A percentile compares a stretch with the other conserved stretches of the same genome.
These are phyloP conservation scores for Trametes cinnabarina DNA, from an alignment of 768 basidiomycete species.

Conservation along the genomic window DNA sequence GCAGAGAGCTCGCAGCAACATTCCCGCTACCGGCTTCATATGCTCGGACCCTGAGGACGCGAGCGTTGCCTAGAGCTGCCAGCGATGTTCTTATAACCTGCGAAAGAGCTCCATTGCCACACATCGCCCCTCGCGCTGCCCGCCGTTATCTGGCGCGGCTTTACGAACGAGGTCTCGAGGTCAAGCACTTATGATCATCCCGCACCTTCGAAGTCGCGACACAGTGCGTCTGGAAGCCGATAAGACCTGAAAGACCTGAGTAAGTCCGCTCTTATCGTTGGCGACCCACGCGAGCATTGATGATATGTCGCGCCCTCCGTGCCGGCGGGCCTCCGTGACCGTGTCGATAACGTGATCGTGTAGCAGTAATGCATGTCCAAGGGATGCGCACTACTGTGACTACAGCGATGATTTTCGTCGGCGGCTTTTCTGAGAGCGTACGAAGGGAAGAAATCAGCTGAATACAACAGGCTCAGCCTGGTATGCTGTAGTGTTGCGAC, in stretches of 20 bases:
- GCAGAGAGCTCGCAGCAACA: background rate
- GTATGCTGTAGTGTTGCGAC: too few species aligned
- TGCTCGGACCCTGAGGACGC: too few species aligned
- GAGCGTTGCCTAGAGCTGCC: too few species aligned
- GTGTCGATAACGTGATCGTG: slow-evolving; percentile 6
- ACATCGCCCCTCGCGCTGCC: background rate
- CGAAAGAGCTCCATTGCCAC: too few species aligned
- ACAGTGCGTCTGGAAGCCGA: background rate
- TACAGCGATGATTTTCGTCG: too few species aligned
- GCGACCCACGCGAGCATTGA: background rate
- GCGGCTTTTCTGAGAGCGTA: too few species aligned
- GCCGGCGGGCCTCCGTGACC: slow-evolving; percentile 2
- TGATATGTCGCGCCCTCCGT: background rate
- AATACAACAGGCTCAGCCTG: too few species aligned
- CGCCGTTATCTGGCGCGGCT: background rate
- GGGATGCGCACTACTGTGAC: too few species aligned
- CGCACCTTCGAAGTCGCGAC: background rate
- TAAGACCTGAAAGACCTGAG: background rate
- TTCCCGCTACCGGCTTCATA: background rate
- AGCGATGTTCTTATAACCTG: too few species aligned
- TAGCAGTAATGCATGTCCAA: too few species aligned
- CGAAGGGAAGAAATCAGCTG: too few species aligned
- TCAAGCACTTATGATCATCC: too few species aligned
- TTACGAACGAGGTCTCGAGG: background rate
- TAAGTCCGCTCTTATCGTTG: slow-evolving; percentile 1